These are phyloP conservation scores for Nigrospora oryzae DNA, from an alignment of 2,329 filamentous ascomycete genomes.

Conservation along the genomic window DNA sequence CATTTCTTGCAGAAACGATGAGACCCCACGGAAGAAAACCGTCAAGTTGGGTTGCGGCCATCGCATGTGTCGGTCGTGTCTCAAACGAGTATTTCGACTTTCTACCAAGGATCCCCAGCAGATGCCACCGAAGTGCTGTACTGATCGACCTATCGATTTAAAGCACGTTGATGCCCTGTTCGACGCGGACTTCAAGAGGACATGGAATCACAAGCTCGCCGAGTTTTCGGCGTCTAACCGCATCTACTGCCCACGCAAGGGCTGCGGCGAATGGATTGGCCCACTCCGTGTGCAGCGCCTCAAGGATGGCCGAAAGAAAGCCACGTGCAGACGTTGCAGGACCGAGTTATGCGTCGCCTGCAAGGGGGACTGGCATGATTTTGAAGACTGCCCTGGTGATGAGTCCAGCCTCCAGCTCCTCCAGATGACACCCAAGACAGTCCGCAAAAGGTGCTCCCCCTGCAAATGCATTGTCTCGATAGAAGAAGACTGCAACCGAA, in stretches of 20 bases:
- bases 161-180: conserved; percentile 72
- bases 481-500: conserved; percentile 79
- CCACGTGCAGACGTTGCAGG: conserved; percentile 62
- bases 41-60: conserved; percentile 72
- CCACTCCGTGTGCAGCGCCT: conserved; percentile 58
- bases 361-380: conserved; percentile 65
- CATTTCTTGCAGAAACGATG: conserved; percentile 62
- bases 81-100: conserved; percentile 65
- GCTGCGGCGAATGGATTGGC: conserved; percentile 74
- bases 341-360: conserved; percentile 69
- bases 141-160: conserved; percentile 61
- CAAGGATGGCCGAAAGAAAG: conserved; percentile 52
- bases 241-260: conserved; percentile 65
- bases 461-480: conserved; percentile 70
- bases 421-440: conserved; percentile 55
- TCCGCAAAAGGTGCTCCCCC: conserved; percentile 68
- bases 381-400: conserved; percentile 62
- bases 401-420: conserved; percentile 57
- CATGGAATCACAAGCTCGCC: conserved; percentile 73
- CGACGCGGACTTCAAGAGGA: conserved; percentile 62
- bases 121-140: conserved; percentile 83
- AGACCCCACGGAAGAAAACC: conserved; percentile 48
- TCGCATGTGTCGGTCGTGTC: conserved; percentile 70
- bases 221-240: conserved; percentile 69
- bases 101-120: conserved; percentile 69